Conservation (phyloP, 805 yeast species). For the Suhomyces pyralidae region DNA sequence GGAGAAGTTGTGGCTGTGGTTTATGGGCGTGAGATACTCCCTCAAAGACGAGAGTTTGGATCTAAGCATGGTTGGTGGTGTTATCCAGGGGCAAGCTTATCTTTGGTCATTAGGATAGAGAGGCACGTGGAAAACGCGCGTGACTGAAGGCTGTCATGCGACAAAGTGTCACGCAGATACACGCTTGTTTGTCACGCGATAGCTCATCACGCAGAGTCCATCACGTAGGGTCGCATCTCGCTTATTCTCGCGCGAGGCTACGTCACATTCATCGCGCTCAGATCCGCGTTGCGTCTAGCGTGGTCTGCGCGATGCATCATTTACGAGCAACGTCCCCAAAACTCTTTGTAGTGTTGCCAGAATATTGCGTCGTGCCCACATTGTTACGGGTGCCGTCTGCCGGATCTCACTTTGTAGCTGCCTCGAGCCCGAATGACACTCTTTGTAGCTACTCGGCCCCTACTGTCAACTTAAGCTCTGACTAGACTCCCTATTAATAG, state of each 20-base stretch:
- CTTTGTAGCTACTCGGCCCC: neutral
- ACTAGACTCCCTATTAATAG: neutral
- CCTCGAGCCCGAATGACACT: neutral
- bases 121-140: neutral
- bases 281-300: neutral
- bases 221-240: neutral
- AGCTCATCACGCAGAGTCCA: neutral
- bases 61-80: slow-evolving; percentile 38
- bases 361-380: neutral
- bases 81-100: neutral
- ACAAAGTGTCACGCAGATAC: neutral
- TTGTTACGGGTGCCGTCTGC: neutral
- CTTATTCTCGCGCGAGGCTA: neutral
- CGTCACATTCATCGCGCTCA: neutral
- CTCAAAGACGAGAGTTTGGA: slow-evolving; percentile 80
- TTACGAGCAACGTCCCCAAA: neutral
- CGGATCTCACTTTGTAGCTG: neutral
- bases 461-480: neutral
- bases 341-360: neutral
- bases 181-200: neutral
- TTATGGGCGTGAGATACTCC: slow-evolving; percentile 89
- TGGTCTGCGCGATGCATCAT: neutral
- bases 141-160: neutral
- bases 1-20: slow-evolving; percentile 80
- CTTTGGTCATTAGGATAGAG: neutral